phyloP scores from a whole-genome alignment of 371 early-diverging fungal genomes.

The Batrachochytrium dendrobatidis region DNA sequence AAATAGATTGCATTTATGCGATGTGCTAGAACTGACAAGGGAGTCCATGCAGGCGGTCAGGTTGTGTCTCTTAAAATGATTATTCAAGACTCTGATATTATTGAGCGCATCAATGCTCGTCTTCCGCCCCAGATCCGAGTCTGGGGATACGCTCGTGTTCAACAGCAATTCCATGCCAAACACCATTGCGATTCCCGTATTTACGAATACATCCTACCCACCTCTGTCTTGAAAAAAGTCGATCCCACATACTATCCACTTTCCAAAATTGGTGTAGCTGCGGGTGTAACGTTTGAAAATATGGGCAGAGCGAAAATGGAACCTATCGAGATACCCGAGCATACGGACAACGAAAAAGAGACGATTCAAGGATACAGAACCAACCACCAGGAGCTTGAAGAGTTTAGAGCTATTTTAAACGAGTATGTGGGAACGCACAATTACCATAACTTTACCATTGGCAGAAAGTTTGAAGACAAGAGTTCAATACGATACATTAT shows the following conservation, averaged over 20 bases:
- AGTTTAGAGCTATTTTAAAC: slow-evolving; percentile 60
- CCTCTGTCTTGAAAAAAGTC: slow-evolving; percentile 52
- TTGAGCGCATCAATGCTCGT: slow-evolving; percentile 64
- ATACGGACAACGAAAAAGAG: background rate
- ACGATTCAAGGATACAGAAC: slow-evolving; percentile 61
- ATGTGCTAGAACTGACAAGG: slow-evolving; percentile 98
- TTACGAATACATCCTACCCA: slow-evolving; percentile 97
- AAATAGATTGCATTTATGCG: slow-evolving; percentile 65
- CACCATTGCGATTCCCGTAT: slow-evolving; percentile 84
- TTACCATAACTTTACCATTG: slow-evolving; percentile 95
- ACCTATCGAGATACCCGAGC: background rate
- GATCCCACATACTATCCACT: slow-evolving; percentile 12
- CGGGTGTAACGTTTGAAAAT: background rate
- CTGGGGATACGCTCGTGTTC: slow-evolving; percentile 73
- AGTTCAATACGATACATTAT: slow-evolving; percentile 74
- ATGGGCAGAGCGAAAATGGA: background rate
- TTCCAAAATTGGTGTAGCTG: slow-evolving; percentile 4
- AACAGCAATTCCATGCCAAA: slow-evolving; percentile 86
- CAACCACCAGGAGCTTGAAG: slow-evolving; percentile 44
- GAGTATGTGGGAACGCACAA: slow-evolving; percentile 87
- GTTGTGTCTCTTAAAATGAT: slow-evolving; percentile 88
- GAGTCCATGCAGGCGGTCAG: slow-evolving; percentile 98
- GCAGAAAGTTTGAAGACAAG: slow-evolving; percentile 63
- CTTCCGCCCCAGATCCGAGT: slow-evolving; percentile 77
- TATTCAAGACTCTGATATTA: slow-evolving; percentile 58